A percentile compares a stretch with the other conserved stretches of the same genome.
These are phyloP conservation scores for Candida palmyrensis DNA, from an alignment of 805 yeast genomes.

Conservation along the genomic window DNA sequence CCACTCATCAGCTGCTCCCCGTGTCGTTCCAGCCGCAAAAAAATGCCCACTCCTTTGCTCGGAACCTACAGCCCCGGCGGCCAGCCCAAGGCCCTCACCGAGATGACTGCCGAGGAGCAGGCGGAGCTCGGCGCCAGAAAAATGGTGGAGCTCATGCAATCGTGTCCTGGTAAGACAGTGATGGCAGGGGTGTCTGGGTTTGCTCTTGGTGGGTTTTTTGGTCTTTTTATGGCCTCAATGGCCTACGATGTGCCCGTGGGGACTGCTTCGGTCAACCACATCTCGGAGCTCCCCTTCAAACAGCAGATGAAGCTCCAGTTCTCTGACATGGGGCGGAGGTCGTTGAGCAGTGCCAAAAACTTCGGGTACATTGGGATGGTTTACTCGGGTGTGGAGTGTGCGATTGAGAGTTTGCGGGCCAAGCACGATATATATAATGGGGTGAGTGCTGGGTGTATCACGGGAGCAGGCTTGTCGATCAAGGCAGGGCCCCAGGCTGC, in stretches of 20 bases:
- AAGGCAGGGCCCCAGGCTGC: conserved; percentile 95
- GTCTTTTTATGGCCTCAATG: conserved; percentile 85
- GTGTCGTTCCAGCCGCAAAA: too few species aligned
- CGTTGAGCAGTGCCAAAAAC: conserved; percentile 87
- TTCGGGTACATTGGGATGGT: conserved; percentile 92
- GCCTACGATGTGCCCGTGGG: conserved; percentile 80
- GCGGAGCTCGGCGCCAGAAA: conserved; percentile 84
- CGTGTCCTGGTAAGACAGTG: conserved; percentile 92
- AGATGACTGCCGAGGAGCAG: conserved; percentile 88
- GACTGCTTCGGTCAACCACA: conserved; percentile 46
- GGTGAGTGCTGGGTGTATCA: conserved; percentile 87
- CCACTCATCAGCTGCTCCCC: too few species aligned
- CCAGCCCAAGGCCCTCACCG: conserved; percentile 46
- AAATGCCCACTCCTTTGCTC: conserved; percentile 26
- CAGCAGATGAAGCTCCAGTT: conserved; percentile 92
- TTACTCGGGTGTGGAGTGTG: conserved; percentile 89
- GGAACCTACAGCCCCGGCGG: conserved; percentile 34
- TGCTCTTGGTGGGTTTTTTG: conserved; percentile 92
- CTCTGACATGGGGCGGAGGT: conserved; percentile 84
- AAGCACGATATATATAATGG: conserved; percentile 92
- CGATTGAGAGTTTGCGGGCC: conserved; percentile 79
- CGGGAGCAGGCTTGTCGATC: conserved; percentile 93
- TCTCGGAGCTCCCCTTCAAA: conserved; percentile 80
- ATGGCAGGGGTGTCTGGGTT: conserved; percentile 94
- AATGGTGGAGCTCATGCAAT: conserved; percentile 79